These are phyloP conservation scores for Ophiosphaerella herpotricha DNA, from an alignment of 2,329 filamentous ascomycete genomes.

Conservation along the genomic window DNA sequence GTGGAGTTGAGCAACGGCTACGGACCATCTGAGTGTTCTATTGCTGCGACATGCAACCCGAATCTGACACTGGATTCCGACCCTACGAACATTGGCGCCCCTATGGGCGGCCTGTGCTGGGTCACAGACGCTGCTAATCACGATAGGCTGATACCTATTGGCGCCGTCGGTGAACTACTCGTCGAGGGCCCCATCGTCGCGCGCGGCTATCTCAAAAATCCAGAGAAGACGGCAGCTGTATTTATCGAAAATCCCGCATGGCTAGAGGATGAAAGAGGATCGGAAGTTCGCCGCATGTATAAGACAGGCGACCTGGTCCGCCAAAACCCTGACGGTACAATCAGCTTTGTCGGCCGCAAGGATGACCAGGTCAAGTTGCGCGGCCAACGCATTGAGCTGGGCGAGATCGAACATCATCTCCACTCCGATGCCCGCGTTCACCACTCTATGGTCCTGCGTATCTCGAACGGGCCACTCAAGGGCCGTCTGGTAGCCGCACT, in stretches of 20 bases:
- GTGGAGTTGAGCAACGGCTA: too few relatives aligned
- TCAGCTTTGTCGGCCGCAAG: conserved; percentile 21
- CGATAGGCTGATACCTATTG: conserved; percentile 13
- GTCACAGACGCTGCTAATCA: conserved; percentile 30
- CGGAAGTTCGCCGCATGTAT: conserved; percentile 30
- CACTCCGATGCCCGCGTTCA: too few relatives aligned
- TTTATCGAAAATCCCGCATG: conserved; percentile 36
- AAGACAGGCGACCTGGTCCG: conserved; percentile 27
- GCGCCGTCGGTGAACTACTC: conserved; percentile 53
- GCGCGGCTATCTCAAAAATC: conserved; percentile 27
- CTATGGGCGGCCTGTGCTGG: conserved; percentile 46
- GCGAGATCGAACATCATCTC: conserved; percentile 21
- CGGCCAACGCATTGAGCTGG: conserved; percentile 30
- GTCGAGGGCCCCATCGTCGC: conserved; percentile 58
- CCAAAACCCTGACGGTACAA: conserved; percentile 16
- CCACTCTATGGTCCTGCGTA: background rate
- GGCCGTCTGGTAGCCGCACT: conserved; percentile 16
- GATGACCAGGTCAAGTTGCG: conserved; percentile 31
- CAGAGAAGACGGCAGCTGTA: conserved; percentile 26
- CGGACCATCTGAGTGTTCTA: too few relatives aligned
- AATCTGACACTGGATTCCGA: conserved; percentile 19
- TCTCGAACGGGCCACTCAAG: conserved; percentile 6
- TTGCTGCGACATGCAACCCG: too few relatives aligned
- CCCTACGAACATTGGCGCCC: conserved; percentile 49
- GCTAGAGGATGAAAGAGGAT: conserved; percentile 19